A percentile compares a stretch with the other conserved stretches of the same genome.
Evolutionary conservation across 352 stramenopile genomes (phyloP).

Genomic region (Peronospora belbahrii): DNA sequence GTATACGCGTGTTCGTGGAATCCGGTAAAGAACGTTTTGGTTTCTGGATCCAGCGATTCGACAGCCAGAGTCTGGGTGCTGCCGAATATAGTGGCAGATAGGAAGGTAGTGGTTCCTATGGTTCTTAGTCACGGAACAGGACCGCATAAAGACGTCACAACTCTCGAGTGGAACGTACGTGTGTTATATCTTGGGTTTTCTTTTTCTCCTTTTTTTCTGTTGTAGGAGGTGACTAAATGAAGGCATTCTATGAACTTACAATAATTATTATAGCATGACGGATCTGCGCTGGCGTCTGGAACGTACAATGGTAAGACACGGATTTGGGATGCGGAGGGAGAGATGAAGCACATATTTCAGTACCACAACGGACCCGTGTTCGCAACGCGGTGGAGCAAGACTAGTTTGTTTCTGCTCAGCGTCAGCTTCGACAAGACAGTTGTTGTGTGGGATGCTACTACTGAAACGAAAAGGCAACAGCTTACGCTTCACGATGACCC

Average conservation of each 20-base stretch:
- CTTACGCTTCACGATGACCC: slow-evolving; percentile 89
- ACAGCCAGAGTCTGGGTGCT: slow-evolving; percentile 93
- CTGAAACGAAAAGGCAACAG: slow-evolving; percentile 90
- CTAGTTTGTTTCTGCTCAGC: slow-evolving; percentile 61
- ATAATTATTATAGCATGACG: slow-evolving; percentile 56
- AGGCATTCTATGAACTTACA: slow-evolving; percentile 13
- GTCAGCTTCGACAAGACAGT: slow-evolving; percentile 85
- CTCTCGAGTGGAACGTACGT: slow-evolving; percentile 94
- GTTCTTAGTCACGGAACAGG: slow-evolving; percentile 78
- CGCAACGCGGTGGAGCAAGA: slow-evolving; percentile 78
- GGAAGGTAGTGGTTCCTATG: slow-evolving; percentile 31
- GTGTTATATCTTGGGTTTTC: too few relatives aligned
- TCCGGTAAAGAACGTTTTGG: slow-evolving; percentile 90
- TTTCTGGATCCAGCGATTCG: slow-evolving; percentile 93
- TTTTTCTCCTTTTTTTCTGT: not conserved
- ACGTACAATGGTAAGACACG: slow-evolving; percentile 93
- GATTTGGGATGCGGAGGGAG: slow-evolving; percentile 65
- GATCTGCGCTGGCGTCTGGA: slow-evolving; percentile 88
- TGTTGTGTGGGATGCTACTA: slow-evolving; percentile 70
- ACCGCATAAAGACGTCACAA: slow-evolving; percentile 96
- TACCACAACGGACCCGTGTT: slow-evolving; percentile 84
- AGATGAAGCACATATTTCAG: slow-evolving; percentile 79
- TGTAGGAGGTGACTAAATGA: not conserved
- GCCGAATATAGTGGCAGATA: slow-evolving; percentile 54
- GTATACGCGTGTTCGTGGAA: slow-evolving; percentile 98